These are phyloP conservation scores for Xerocomellus chrysenteron DNA, from an alignment of 768 basidiomycete genomes.

Conservation along the genomic window DNA sequence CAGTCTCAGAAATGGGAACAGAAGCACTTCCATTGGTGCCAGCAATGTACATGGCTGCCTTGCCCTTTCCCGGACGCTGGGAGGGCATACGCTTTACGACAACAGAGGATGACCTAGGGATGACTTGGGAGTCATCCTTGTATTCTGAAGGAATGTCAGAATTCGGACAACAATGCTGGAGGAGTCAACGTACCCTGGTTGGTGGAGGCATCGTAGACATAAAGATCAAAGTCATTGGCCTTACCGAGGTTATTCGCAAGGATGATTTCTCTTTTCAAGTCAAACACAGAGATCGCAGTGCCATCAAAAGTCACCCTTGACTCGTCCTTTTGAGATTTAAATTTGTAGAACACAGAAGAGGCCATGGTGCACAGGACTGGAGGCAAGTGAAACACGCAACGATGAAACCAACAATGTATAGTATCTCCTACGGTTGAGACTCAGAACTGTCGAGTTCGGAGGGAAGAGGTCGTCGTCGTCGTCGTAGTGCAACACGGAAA, in stretches of 20 bases:
- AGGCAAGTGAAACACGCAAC: constrained; percentile 13
- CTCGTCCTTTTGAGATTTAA: constrained; percentile 93
- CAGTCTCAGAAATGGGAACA: constrained; percentile 49
- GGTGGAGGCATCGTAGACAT: constrained; percentile 77
- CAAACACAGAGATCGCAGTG: constrained; percentile 98
- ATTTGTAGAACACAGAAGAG: constrained; percentile 97
- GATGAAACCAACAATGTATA: constrained; percentile 23
- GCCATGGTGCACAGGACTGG: constrained; percentile 49
- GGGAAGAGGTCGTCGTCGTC: constrained; percentile 13
- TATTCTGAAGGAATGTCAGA: constrained; percentile 55
- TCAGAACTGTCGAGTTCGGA: background rate
- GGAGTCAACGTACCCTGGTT: constrained; percentile 73
- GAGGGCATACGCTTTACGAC: constrained; percentile 90
- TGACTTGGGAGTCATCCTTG: constrained; percentile 86
- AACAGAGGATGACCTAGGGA: constrained; percentile 93
- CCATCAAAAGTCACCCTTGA: constrained; percentile 97
- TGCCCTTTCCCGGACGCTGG: constrained; percentile 77
- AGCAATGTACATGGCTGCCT: constrained; percentile 71
- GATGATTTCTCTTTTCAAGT: constrained; percentile 98
- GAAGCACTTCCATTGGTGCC: constrained; percentile 42
- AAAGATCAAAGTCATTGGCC: constrained; percentile 95
- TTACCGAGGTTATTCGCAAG: constrained; percentile 94
- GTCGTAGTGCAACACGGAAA: constrained; percentile 11
- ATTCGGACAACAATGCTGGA: background rate
- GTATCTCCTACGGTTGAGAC: constrained; percentile 17